phyloP scores from a whole-genome alignment of 352 stramenopile genomes.

The Pythium myriotylum region DNA sequence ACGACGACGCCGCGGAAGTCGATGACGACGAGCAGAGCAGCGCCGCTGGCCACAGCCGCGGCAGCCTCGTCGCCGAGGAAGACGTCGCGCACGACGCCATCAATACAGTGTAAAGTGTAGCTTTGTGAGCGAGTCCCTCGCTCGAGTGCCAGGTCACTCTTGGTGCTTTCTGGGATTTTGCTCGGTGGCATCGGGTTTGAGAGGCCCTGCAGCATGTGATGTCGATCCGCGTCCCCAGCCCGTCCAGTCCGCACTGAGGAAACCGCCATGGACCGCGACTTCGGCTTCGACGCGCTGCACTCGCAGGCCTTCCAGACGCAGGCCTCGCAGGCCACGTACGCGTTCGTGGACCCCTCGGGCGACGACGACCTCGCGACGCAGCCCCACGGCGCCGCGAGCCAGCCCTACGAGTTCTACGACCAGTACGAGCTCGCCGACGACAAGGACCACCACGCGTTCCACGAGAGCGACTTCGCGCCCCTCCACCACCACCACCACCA shows the following conservation, averaged over 20 bases:
- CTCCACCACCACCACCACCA: too few relatives aligned
- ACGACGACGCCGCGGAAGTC: neutral
- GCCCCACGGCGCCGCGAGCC: conserved; percentile 23
- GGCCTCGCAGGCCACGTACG: conserved; percentile 56
- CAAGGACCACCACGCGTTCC: conserved; percentile 11
- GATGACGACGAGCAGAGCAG: too few relatives aligned
- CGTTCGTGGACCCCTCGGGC: conserved; percentile 68
- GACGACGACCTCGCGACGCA: conserved; percentile 36
- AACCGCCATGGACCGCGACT: conserved; percentile 25
- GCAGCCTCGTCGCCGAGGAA: neutral
- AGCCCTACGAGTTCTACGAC: conserved; percentile 62
- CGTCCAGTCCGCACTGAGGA: too few relatives aligned
- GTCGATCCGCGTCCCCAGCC: conserved; percentile 7
- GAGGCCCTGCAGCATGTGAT: conserved; percentile 22
- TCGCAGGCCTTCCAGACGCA: conserved; percentile 48
- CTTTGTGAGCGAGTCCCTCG: neutral
- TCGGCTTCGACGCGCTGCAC: conserved; percentile 27
- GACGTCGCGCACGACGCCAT: conserved; percentile 6
- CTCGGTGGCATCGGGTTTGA: neutral
- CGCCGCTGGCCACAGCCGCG: neutral
- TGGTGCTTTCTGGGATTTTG: conserved; percentile 3
- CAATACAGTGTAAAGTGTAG: neutral
- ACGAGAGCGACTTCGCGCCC: too few relatives aligned
- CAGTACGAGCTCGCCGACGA: conserved; percentile 40
- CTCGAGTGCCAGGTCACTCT: conserved; percentile 5